Percentiles rank a stretch among this genome's conserved stretches.
Conservation (phyloP, 306 rosid genomes). For the Inga laurina region DNA sequence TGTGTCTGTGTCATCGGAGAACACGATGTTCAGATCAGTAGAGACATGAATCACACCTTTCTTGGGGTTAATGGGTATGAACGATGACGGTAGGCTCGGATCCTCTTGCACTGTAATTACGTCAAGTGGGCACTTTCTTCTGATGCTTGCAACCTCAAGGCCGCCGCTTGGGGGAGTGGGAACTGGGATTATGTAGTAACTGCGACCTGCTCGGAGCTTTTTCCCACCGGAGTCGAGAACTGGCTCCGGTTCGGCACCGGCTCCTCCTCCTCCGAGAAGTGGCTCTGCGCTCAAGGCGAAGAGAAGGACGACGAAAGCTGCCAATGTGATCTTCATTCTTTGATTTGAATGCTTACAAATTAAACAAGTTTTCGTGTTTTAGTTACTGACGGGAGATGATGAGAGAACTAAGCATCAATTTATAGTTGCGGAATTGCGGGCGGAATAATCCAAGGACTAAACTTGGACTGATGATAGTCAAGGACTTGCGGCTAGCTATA, state of each 20-base stretch:
- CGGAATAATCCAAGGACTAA: neutral
- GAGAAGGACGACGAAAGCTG: conserved; percentile 30
- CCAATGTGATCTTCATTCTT: neutral
- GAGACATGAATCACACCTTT: conserved; percentile 40
- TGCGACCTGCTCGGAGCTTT: conserved; percentile 18
- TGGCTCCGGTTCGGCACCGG: conserved; percentile 6
- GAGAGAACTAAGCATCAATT: neutral
- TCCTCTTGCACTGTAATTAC: conserved; percentile 36
- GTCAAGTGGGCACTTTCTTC: conserved; percentile 44
- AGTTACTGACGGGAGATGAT: neutral
- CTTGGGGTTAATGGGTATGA: conserved; percentile 32
- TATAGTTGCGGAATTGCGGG: neutral
- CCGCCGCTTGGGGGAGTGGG: conserved; percentile 34
- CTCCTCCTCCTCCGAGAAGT: conserved; percentile 5
- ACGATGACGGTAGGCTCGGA: neutral
- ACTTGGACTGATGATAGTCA: neutral
- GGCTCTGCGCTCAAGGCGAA: conserved; percentile 26
- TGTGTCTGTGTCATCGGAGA: neutral
- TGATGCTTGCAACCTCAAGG: conserved; percentile 33
- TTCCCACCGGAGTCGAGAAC: conserved; percentile 39
- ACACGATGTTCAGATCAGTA: conserved; percentile 51
- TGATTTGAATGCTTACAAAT: neutral
- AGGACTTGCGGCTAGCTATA: neutral
- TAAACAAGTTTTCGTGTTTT: neutral
- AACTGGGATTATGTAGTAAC: conserved; percentile 35